phyloP scores from a whole-genome alignment of 2,329 filamentous ascomycete species.

The Sporothrix globosa region DNA sequence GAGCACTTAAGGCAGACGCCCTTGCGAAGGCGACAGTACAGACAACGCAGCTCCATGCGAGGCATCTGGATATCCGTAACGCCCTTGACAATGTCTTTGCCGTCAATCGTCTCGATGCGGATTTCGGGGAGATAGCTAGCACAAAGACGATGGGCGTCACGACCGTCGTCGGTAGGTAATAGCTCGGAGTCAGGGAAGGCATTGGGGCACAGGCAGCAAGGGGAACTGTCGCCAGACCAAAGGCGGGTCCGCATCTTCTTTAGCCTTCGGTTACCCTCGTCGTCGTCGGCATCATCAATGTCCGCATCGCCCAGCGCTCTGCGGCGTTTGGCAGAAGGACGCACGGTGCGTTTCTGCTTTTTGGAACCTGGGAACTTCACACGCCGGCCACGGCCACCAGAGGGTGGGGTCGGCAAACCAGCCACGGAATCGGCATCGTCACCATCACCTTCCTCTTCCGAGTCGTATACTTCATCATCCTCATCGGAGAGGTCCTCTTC shows the following conservation, averaged over 20 bases:
- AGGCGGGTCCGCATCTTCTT: conserved; percentile 79
- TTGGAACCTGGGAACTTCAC: conserved; percentile 56
- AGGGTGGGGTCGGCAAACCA: conserved; percentile 77
- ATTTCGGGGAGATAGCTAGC: conserved; percentile 92
- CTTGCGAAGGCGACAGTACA: conserved; percentile 90
- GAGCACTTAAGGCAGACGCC: conserved; percentile 98
- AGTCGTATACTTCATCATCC: conserved; percentile 61
- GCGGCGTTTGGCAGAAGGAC: conserved; percentile 23
- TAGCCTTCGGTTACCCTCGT: conserved; percentile 53
- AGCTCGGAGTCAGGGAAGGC: conserved; percentile 79
- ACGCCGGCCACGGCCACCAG: conserved; percentile 50
- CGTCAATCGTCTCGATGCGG: conserved; percentile 73
- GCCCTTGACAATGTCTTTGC: conserved; percentile 74
- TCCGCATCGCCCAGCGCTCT: background rate
- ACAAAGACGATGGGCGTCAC: conserved; percentile 85
- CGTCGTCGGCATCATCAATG: conserved; percentile 43
- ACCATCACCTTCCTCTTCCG: conserved; percentile 67
- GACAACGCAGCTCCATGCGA: conserved; percentile 87
- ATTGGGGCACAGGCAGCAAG: conserved; percentile 91
- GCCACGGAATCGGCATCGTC: conserved; percentile 59
- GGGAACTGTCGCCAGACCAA: conserved; percentile 43
- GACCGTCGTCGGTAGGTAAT: conserved; percentile 84
- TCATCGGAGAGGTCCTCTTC: conserved; percentile 70
- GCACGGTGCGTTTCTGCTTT: conserved; percentile 68
- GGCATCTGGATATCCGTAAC: conserved; percentile 82